A percentile compares a stretch with the other conserved stretches of the same genome.
phyloP scores from a whole-genome alignment of 148 eudicot species.

The Fagopyrum esculentum region DNA sequence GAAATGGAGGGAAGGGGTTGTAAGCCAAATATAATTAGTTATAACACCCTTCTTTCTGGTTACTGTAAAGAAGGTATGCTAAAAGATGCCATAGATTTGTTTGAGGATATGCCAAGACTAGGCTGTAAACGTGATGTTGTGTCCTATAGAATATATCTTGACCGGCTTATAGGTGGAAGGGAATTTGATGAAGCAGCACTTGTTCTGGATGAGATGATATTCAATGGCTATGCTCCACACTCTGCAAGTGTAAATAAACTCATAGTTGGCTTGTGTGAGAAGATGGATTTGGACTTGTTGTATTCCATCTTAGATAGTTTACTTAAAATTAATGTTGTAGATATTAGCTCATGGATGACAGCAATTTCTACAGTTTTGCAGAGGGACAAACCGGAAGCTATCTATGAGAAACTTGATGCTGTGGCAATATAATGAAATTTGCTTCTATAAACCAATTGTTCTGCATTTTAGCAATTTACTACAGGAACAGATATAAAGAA shows the following conservation, averaged over 20 bases:
- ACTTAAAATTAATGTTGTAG: conserved; percentile 35
- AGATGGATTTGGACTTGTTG: conserved; percentile 29
- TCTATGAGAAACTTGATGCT: conserved; percentile 25
- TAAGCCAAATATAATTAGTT: conserved; percentile 58
- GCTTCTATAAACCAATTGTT: background rate
- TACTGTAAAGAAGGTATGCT: conserved; percentile 38
- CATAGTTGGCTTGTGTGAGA: conserved; percentile 28
- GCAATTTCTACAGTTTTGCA: conserved; percentile 30
- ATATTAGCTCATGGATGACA: conserved; percentile 42
- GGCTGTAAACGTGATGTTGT: conserved; percentile 65
- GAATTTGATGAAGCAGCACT: conserved; percentile 44
- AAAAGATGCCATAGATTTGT: conserved; percentile 42
- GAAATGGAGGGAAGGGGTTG: conserved; percentile 42
- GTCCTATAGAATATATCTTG: conserved; percentile 48
- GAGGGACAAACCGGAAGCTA: conserved; percentile 15
- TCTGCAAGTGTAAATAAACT: conserved; percentile 28
- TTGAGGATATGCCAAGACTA: conserved; percentile 64
- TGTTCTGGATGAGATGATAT: conserved; percentile 78
- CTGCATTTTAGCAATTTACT: background rate
- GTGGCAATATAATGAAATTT: background rate
- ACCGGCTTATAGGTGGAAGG: conserved; percentile 43
- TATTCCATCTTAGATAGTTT: conserved; percentile 34
- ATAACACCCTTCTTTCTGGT: conserved; percentile 40
- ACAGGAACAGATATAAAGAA: background rate
- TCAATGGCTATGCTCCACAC: conserved; percentile 52